phyloP scores from a whole-genome alignment of 495 filamentous ascomycete genomes.

The Tuber borchii region DNA sequence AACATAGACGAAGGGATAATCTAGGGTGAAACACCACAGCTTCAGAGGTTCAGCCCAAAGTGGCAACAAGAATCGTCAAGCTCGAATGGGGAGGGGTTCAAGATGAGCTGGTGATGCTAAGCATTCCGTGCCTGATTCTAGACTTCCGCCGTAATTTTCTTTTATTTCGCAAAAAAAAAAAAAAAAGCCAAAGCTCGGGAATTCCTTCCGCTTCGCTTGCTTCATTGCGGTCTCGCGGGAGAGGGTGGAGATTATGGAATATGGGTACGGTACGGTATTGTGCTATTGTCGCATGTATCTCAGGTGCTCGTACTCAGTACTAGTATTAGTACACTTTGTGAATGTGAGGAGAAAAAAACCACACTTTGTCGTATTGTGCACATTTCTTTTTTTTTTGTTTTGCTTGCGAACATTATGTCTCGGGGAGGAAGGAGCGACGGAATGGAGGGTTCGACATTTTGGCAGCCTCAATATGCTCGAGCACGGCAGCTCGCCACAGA shows the following conservation, averaged over 20 bases:
- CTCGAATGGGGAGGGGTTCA: neutral
- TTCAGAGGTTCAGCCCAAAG: neutral
- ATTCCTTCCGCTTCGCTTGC: neutral
- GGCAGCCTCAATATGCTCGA: neutral
- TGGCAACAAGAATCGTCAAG: neutral
- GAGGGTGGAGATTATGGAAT: neutral
- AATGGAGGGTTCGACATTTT: neutral
- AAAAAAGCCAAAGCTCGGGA: neutral
- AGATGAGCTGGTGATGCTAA: neutral
- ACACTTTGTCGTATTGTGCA: too few species aligned
- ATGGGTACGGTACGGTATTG: neutral
- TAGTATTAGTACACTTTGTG: neutral
- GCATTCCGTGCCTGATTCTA: neutral
- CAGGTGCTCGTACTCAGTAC: neutral
- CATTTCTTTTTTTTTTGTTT: neutral
- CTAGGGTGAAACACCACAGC: neutral
- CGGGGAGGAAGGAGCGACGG: neutral
- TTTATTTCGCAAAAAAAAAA: neutral
- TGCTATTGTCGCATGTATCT: neutral
- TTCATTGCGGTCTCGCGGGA: neutral
- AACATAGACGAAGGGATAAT: neutral
- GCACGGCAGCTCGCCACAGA: neutral
- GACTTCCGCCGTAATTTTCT: neutral
- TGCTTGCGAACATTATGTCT: neutral
- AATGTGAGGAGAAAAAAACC: neutral